Percentiles rank a stretch among this genome's conserved stretches.
phyloP scores from a whole-genome alignment of 306 rosid species.

The Cucumis hystrix region DNA sequence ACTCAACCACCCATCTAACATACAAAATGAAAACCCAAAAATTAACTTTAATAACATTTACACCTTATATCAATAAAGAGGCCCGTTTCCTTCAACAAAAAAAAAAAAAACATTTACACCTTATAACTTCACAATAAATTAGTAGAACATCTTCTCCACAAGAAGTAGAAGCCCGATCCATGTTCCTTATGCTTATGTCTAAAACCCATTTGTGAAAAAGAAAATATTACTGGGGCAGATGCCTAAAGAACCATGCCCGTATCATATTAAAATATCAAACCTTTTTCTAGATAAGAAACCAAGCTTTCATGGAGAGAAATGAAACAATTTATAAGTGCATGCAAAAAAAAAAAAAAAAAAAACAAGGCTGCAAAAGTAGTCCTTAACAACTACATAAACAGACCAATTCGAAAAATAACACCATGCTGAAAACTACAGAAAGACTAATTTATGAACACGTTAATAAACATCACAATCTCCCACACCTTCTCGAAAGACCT shows the following conservation, averaged over 20 bases:
- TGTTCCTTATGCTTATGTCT: neutral
- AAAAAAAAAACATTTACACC: neutral
- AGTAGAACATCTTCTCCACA: neutral
- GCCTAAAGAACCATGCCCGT: neutral
- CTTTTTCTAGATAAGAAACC: too few relatives aligned
- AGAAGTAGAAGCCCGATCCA: neutral
- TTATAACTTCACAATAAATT: neutral
- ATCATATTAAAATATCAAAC: neutral
- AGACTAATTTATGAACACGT: too few relatives aligned
- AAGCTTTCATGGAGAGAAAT: too few relatives aligned
- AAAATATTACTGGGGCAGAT: neutral
- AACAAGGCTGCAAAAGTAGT: too few relatives aligned
- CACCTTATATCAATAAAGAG: neutral
- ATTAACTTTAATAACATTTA: neutral
- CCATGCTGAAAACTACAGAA: too few relatives aligned
- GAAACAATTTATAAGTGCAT: too few relatives aligned
- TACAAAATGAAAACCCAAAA: neutral
- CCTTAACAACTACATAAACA: too few relatives aligned
- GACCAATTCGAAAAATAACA: too few relatives aligned
- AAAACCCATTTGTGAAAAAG: neutral
- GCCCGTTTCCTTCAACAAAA: too few relatives aligned
- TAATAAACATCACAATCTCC: neutral
- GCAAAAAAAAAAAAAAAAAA: too few relatives aligned
- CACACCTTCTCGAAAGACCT: neutral
- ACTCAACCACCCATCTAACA: neutral